These are phyloP conservation scores for Prunus mira DNA, from an alignment of 306 rosid species.

Conservation along the genomic window DNA sequence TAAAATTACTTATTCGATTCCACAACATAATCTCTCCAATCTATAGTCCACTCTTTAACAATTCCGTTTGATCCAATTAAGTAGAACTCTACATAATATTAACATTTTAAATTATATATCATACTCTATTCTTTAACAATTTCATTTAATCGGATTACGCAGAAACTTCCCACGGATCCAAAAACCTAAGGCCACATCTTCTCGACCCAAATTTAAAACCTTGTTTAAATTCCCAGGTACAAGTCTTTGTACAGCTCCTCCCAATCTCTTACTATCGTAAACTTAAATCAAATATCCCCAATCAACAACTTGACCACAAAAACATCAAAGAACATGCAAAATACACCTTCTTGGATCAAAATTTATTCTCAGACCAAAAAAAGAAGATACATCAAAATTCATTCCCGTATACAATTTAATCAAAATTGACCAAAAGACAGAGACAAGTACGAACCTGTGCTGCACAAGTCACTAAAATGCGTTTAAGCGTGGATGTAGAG, in stretches of 20 bases:
- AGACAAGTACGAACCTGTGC: constrained; percentile 59
- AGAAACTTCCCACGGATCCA: neutral
- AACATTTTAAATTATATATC: neutral
- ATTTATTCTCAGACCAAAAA: neutral
- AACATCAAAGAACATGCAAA: neutral
- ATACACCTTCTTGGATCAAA: neutral
- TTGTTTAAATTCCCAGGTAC: neutral
- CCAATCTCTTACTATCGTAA: neutral
- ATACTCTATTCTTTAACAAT: neutral
- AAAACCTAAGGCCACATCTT: neutral
- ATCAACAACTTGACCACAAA: neutral
- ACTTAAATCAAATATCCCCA: neutral
- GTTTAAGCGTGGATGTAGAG: constrained; percentile 58
- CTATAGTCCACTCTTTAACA: neutral
- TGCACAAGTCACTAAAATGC: constrained; percentile 69
- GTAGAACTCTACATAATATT: neutral
- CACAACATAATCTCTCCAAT: neutral
- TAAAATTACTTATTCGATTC: neutral
- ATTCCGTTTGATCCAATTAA: neutral
- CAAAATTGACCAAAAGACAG: neutral
- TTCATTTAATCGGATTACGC: neutral
- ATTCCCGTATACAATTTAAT: neutral
- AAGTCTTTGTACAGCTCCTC: neutral
- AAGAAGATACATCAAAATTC: neutral
- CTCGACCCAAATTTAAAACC: neutral